Base-by-base conservation (phyloP, 208 protist genomes). In the Perkinsela sp. region DNA sequence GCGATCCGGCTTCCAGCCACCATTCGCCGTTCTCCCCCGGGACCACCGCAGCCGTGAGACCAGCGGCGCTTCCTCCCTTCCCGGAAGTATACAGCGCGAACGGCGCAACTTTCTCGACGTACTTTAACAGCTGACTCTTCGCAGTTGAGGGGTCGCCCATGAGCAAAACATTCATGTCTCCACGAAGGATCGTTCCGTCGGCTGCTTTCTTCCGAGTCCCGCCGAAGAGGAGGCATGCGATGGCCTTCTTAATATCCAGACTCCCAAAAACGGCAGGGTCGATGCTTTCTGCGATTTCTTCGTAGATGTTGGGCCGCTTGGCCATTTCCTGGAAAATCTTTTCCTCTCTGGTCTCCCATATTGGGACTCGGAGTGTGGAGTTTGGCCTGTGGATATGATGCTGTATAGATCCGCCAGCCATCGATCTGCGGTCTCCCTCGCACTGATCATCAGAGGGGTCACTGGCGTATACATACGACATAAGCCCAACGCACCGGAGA, bases 161-260 rank as follows among this genome's bases (percentile, higher is more conserved):
- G 65, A 99, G 85, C 22, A 99, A 85, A 0, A 99, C 92, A 85
- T 99, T 99, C 78, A 99, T 98, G 75, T 99, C 95, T 28, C 96
- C 94, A 72, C 96, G 81, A 2, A 98, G 72, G 69, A 85, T 89
- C 77, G 96, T 96, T 57, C 85, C 93, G 77, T 98, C 97, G 1
- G 78, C 71, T 57, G 96, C 76, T 57, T 74, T 70, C 78, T 99
- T 99, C 1, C 90, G 77, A 1, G 90, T 91, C 0, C 97, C 97
- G 57, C 96, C 94, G 83, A 99, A 97, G 28, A 99, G 82, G 28
- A 97, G 83, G 75, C 94, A 77, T 92, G 81, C 74, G 84, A 97
- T 78, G 73, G 89, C 77, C 31, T 80, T 79, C 75, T 99, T 99
- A 30, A 98, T 85, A 70, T 98, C 93, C 2, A 93, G 82, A 31